Evolutionary conservation across 2,329 filamentous ascomycete genomes (phyloP).

Genomic region (Fusarium mundagurra): DNA sequence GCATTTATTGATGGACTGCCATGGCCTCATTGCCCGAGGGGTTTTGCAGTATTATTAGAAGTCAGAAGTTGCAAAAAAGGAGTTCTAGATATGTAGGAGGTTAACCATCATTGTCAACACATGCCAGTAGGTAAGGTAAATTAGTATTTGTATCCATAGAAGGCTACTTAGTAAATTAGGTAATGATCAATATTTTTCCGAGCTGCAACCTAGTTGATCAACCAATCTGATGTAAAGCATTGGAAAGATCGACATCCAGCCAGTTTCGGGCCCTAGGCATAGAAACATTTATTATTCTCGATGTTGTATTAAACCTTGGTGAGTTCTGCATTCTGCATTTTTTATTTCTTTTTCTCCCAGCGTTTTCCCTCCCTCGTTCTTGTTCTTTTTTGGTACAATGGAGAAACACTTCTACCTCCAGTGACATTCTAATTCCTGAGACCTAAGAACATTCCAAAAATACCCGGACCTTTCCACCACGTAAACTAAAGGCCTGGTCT

Average conservation of each 20-base stretch:
- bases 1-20: neutral
- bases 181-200: neutral
- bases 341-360: neutral
- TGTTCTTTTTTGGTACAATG: neutral
- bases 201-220: neutral
- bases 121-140: neutral
- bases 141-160: neutral
- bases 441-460: constrained; percentile 30
- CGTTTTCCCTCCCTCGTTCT: neutral
- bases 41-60: neutral
- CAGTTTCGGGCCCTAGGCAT: neutral
- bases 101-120: neutral
- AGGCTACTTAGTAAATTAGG: neutral
- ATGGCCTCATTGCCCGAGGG: neutral
- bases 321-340: neutral
- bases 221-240: neutral
- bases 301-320: neutral
- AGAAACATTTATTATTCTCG: constrained; percentile 2
- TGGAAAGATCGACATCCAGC: constrained; percentile 15
- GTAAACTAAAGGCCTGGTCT: neutral
- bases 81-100: neutral
- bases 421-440: neutral
- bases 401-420: neutral
- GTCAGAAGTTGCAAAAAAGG: neutral
- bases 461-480: neutral